phyloP scores from a whole-genome alignment of 2,329 filamentous ascomycete genomes.

The Sclerotinia spermophila region DNA sequence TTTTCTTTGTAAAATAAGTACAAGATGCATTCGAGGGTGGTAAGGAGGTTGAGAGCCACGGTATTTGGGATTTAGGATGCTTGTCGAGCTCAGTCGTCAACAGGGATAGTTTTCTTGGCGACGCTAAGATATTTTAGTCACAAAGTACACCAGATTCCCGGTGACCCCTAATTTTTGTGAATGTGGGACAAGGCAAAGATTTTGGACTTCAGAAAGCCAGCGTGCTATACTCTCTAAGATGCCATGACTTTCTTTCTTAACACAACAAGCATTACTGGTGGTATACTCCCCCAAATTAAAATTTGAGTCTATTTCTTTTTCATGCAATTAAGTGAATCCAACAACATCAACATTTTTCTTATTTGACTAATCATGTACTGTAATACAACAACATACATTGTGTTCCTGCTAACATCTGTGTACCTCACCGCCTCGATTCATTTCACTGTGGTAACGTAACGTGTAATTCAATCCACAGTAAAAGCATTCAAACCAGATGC shows the following conservation, averaged over 20 bases:
- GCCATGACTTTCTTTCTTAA: background rate
- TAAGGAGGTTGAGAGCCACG: constrained; percentile 18
- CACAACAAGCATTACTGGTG: background rate
- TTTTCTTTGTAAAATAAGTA: constrained; percentile 14
- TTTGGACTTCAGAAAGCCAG: background rate
- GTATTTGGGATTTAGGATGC: constrained; percentile 19
- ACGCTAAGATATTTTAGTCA: constrained; percentile 19
- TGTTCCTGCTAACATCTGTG: background rate
- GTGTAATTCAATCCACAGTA: constrained; percentile 4
- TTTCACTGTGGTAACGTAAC: constrained; percentile 12
- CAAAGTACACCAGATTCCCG: background rate
- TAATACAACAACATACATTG: background rate
- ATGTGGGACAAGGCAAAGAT: background rate
- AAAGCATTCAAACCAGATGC: background rate
- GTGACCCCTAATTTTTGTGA: constrained; percentile 17
- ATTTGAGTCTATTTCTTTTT: background rate
- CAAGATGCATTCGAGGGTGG: constrained; percentile 18
- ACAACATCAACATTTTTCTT: background rate
- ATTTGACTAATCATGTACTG: background rate
- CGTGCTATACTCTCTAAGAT: background rate
- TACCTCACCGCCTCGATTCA: constrained; percentile 15
- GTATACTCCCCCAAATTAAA: background rate
- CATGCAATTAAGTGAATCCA: background rate
- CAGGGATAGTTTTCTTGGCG: constrained; percentile 18
- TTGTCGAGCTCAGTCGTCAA: constrained; percentile 17